These are phyloP conservation scores for Mycena capillaripes DNA, from an alignment of 768 basidiomycete species.

Conservation along the genomic window DNA sequence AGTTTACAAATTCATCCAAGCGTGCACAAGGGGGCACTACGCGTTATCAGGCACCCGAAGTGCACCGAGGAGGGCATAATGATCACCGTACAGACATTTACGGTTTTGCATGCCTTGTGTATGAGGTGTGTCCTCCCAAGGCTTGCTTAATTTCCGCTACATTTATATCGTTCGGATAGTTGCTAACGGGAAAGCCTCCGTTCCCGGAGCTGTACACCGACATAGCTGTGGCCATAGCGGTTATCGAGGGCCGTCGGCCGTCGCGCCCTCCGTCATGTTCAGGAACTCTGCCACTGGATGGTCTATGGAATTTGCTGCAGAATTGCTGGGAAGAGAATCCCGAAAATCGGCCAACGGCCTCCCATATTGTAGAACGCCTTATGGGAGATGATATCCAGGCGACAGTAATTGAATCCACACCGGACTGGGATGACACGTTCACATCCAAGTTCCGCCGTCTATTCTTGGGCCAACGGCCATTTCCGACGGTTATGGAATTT, in stretches of 20 bases:
- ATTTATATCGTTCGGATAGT: background rate
- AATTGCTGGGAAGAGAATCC: conserved; percentile 8
- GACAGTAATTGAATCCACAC: background rate
- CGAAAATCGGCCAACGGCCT: background rate
- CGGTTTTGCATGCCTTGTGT: conserved; percentile 55
- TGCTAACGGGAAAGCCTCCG: conserved; percentile 4
- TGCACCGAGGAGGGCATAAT: conserved; percentile 43
- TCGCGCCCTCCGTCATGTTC: background rate
- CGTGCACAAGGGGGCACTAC: conserved; percentile 43
- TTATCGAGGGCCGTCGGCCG: conserved; percentile 10
- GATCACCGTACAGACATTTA: conserved; percentile 53
- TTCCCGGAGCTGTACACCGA: conserved; percentile 4
- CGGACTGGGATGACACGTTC: conserved; percentile 11
- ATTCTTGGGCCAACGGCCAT: background rate
- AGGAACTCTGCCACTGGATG: background rate
- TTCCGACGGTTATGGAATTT: background rate
- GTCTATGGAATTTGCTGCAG: conserved; percentile 18
- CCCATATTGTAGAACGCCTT: background rate
- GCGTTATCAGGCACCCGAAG: conserved; percentile 46
- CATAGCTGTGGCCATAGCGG: background rate
- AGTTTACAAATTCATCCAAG: conserved; percentile 37
- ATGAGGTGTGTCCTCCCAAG: conserved; percentile 43
- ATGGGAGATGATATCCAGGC: conserved; percentile 13
- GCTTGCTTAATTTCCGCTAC: too few relatives aligned
- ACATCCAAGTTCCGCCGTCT: conserved; percentile 16